These are phyloP conservation scores for Flaveria brownii DNA, from an alignment of 129 eudicot species.

Conservation along the genomic window DNA sequence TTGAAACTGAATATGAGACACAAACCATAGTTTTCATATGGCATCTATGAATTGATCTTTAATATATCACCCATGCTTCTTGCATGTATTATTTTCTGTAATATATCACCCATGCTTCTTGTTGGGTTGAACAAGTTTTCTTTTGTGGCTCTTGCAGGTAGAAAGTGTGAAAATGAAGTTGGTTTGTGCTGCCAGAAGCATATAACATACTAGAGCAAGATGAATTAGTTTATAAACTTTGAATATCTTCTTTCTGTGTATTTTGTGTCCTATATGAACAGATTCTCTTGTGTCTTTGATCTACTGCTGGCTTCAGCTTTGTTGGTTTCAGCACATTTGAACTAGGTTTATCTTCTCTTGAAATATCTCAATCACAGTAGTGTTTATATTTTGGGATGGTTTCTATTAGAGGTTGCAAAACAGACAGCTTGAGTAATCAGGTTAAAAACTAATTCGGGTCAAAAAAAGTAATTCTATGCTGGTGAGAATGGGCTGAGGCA, in stretches of 20 bases:
- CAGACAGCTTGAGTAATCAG: neutral
- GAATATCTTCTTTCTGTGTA: conserved; percentile 5
- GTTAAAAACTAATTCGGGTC: neutral
- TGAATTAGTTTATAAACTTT: neutral
- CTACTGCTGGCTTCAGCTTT: conserved; percentile 9
- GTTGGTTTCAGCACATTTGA: neutral
- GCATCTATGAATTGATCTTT: neutral
- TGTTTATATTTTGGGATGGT: neutral
- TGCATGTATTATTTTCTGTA: neutral
- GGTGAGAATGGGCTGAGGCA: neutral
- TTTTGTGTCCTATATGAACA: neutral
- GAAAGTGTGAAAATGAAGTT: conserved; percentile 19
- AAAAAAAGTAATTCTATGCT: neutral
- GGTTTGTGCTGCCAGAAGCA: conserved; percentile 10
- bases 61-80: neutral
- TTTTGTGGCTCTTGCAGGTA: conserved; percentile 26
- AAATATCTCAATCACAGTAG: neutral
- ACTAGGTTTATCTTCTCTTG: neutral
- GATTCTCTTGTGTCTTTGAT: neutral
- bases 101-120: conserved; percentile 14
- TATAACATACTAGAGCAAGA: conserved; percentile 19
- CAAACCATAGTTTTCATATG: neutral
- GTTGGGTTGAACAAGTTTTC: conserved; percentile 20
- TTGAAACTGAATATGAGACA: neutral
- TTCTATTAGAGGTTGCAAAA: neutral